A percentile compares a stretch with the other conserved stretches of the same genome.
Conservation (phyloP, 495 filamentous ascomycete genomes). For the Thozetella sp. region DNA sequence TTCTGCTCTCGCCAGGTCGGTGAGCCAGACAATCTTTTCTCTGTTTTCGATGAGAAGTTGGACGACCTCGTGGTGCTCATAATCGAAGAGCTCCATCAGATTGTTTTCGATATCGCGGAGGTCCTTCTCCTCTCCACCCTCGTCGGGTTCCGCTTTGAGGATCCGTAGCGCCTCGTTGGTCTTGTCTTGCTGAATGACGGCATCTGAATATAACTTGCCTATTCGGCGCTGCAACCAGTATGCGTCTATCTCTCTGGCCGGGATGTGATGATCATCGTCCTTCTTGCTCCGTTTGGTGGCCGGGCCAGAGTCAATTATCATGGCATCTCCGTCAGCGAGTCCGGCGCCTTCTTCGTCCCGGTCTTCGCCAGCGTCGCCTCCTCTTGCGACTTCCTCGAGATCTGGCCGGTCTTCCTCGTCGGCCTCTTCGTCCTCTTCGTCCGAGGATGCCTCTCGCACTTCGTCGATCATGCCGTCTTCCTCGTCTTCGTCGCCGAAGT, state of each 20-base stretch:
- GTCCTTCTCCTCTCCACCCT: constrained; percentile 74
- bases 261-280: constrained; percentile 65
- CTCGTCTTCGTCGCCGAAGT: constrained; percentile 93
- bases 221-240: constrained; percentile 97
- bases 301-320: constrained; percentile 74
- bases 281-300: constrained; percentile 35
- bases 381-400: constrained; percentile 53
- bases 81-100: constrained; percentile 96
- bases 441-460: constrained; percentile 82
- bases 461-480: constrained; percentile 79
- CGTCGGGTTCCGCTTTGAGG: constrained; percentile 73
- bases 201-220: constrained; percentile 82
- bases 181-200: constrained; percentile 89
- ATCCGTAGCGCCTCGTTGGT: constrained; percentile 79
- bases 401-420: constrained; percentile 69
- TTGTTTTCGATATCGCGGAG: constrained; percentile 97
- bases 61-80: constrained; percentile 92
- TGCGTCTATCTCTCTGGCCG: constrained; percentile 89
- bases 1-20: constrained; percentile 83
- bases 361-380: constrained; percentile 53
- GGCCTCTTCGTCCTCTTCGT: constrained; percentile 64
- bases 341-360: constrained; percentile 52
- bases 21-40: constrained; percentile 94
- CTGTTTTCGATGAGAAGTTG: constrained; percentile 89
- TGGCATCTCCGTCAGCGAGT: constrained; percentile 63